Percentiles rank a stretch among this genome's conserved stretches.
phyloP scores from a whole-genome alignment of 805 yeast genomes.

The Yarrowia alimentaria region DNA sequence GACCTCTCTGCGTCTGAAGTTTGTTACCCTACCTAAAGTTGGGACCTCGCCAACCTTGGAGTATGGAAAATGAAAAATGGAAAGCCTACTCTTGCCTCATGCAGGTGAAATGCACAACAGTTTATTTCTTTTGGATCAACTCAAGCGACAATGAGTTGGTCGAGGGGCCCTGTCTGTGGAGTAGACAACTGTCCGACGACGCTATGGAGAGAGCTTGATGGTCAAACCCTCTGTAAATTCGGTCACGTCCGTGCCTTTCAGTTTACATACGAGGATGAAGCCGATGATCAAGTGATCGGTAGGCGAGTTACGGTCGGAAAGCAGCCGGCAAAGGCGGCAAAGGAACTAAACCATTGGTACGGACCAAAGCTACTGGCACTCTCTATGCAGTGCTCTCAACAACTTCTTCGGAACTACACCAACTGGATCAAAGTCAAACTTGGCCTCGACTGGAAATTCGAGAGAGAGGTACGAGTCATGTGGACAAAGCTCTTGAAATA shows the following conservation, averaged over 20 bases:
- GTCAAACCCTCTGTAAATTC: conserved; percentile 78
- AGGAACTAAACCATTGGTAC: too few relatives aligned
- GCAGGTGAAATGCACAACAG: background rate
- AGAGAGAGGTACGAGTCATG: background rate
- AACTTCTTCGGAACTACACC: background rate
- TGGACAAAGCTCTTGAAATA: background rate
- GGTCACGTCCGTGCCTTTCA: conserved; percentile 60
- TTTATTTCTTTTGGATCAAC: background rate
- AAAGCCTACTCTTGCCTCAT: too few relatives aligned
- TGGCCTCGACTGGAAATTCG: background rate
- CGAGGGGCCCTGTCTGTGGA: conserved; percentile 80
- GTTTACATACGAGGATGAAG: background rate
- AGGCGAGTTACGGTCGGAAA: background rate
- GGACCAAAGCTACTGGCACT: background rate
- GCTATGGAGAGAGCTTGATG: conserved; percentile 69
- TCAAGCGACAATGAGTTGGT: conserved; percentile 12
- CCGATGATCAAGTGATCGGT: background rate
- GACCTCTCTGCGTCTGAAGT: too few relatives aligned
- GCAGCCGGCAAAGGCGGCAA: too few relatives aligned
- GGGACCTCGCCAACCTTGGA: too few relatives aligned
- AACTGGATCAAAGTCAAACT: background rate
- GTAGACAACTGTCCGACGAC: conserved; percentile 83
- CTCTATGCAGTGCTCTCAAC: background rate
- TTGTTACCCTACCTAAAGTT: too few relatives aligned
- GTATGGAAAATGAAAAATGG: too few relatives aligned